A percentile compares a stretch with the other conserved stretches of the same genome.
Conservation (phyloP, 1,284 basidiomycete genomes). For the Apiotrichum porosum region DNA sequence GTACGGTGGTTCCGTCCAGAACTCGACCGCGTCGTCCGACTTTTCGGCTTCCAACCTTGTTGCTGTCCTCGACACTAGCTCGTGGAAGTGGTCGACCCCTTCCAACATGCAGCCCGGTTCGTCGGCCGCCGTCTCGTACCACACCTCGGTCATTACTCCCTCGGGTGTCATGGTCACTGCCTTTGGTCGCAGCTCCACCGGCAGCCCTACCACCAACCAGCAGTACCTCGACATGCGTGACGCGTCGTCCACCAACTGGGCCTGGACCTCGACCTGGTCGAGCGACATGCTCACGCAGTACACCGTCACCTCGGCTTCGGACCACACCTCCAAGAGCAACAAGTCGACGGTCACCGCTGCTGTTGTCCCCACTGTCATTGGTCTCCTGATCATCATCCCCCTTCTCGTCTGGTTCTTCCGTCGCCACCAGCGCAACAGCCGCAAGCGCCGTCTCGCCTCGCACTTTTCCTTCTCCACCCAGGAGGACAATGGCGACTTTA, state of each 20-base stretch:
- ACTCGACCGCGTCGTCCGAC: background rate
- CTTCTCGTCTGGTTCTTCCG: conserved; percentile 37
- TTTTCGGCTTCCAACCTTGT: conserved; percentile 29
- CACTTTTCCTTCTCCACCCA: conserved; percentile 46
- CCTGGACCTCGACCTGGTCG: conserved; percentile 44
- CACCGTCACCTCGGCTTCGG: background rate
- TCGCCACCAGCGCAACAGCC: conserved; percentile 35
- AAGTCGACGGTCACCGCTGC: conserved; percentile 33
- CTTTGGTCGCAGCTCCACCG: conserved; percentile 38
- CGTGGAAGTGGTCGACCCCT: conserved; percentile 43
- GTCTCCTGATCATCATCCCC: conserved; percentile 30
- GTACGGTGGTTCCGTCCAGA: conserved; percentile 37
- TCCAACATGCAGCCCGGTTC: conserved; percentile 39
- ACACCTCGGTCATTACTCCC: conserved; percentile 46
- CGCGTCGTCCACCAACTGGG: conserved; percentile 28
- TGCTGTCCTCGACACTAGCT: conserved; percentile 44
- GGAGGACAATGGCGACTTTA: conserved; percentile 38
- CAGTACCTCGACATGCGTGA: conserved; percentile 47
- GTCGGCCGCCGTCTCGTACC: conserved; percentile 39
- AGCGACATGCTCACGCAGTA: conserved; percentile 30
- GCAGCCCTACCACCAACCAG: conserved; percentile 30
- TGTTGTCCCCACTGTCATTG: conserved; percentile 38
- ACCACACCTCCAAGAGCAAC: conserved; percentile 5
- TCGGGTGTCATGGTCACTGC: conserved; percentile 47
- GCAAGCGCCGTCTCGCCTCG: conserved; percentile 43